Evolutionary conservation across 202 grass and related monocot genomes (phyloP), one percentile per base, ranked within the genome.

Genomic region (Setaria italica): DNA sequence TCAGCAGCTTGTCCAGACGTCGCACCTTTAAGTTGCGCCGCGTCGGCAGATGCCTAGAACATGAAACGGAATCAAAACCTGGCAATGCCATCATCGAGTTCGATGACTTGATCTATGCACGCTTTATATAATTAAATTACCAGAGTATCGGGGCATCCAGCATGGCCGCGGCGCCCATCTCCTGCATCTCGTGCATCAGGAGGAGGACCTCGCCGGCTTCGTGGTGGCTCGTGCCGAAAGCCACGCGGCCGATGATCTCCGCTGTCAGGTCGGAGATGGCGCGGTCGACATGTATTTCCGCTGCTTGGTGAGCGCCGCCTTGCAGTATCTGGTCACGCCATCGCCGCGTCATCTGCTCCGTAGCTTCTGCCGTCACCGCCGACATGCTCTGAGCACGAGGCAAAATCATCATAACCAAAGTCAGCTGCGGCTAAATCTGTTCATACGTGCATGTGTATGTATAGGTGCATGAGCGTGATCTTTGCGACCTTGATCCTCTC

Each of bases 401-500:
- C 1, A 42, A 4, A 42, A 20, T 16, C 29, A 62, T 32, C 63
- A 37, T 3, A 6, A 72, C 47, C 13, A 33, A 73, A 33, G 48
- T 67, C 78, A 80, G 17, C 7, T 51, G 39, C 34, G 34, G 30
- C 47, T 1, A 32, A 17, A 19, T 33, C 21, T 41, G 34, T 47
- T 11, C 16, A 19, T n/a, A 3, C 12, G 35, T 30, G 12, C 25
- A 25, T 8, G 9, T 11, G 42, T 42, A 37, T 17, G 41, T 9
- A 19, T 25, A 12, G 45, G 45, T 72, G 11, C 46, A 0, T 25
- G 21, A 7, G 0, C 7, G 14, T 50, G 19, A 53, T 34, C 14
- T 34, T 32, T 5, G 29, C 4, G 20, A 90, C 88, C 88, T 87
- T 87, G 67, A 90, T 69, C 42, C 86, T 90, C 2, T 90, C 88